Percentiles rank a stretch among this genome's conserved stretches.
Conservation (phyloP, 2,329 filamentous ascomycete species). For the Colletotrichum brevisporum region DNA sequence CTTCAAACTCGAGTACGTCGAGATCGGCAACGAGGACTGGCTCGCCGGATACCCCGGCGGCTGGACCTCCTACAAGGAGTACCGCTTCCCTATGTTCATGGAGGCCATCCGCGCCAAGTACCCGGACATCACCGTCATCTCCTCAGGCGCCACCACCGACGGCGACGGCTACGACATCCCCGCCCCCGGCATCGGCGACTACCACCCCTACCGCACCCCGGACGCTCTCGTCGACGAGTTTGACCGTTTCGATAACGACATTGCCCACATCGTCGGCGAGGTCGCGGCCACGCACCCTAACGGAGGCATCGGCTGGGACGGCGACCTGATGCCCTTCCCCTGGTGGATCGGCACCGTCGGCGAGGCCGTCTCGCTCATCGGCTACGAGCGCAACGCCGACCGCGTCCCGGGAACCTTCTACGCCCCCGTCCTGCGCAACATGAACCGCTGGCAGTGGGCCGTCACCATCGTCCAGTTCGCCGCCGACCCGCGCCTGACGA, state of each 20-base stretch:
- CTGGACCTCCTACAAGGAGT: constrained; percentile 64
- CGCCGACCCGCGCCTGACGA: constrained; percentile 63
- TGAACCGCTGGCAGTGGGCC: constrained; percentile 66
- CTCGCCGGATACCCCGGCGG: constrained; percentile 64
- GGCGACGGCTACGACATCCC: constrained; percentile 61
- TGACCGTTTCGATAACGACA: constrained; percentile 66
- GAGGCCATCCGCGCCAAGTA: constrained; percentile 70
- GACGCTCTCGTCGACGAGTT: constrained; percentile 65
- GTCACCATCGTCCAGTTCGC: constrained; percentile 66
- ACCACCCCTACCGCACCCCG: constrained; percentile 66
- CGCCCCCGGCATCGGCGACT: constrained; percentile 60
- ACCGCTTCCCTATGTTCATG: constrained; percentile 72
- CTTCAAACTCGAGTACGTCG: constrained; percentile 72
- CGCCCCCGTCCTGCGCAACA: constrained; percentile 63
- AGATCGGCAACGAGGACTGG: constrained; percentile 79
- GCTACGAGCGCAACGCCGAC: constrained; percentile 75
- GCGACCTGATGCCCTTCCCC: constrained; percentile 61
- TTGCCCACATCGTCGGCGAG: constrained; percentile 61
- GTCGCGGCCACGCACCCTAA: constrained; percentile 67
- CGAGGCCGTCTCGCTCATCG: constrained; percentile 76
- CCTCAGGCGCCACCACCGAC: constrained; percentile 62
- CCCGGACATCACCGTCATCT: constrained; percentile 70
- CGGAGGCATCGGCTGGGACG: constrained; percentile 63
- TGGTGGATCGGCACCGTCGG: constrained; percentile 74
- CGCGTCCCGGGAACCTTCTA: constrained; percentile 68